phyloP scores from a whole-genome alignment of 768 basidiomycete genomes.

The Boletus fagicola region DNA sequence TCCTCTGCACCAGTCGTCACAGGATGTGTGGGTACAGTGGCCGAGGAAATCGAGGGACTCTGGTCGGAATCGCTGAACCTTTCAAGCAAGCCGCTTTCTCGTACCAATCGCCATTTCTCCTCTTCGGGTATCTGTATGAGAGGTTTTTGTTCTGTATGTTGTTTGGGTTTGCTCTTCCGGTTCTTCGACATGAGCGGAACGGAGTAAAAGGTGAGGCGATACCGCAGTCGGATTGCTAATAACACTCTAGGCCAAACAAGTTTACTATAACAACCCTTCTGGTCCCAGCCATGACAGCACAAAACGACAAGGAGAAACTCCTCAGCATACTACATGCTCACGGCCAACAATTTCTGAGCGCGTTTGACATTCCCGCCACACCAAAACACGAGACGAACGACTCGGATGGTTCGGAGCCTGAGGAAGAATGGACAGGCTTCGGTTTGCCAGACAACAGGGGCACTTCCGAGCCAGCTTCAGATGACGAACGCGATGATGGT shows the following conservation, averaged over 20 bases:
- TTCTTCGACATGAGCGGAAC: slow-evolving; percentile 29
- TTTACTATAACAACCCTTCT: neutral
- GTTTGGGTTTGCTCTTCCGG: slow-evolving; percentile 19
- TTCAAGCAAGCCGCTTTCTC: slow-evolving; percentile 59
- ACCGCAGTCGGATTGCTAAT: neutral
- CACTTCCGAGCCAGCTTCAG: slow-evolving; percentile 10
- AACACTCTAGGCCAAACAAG: slow-evolving; percentile 6
- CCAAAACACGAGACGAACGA: slow-evolving; percentile 20
- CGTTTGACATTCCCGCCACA: slow-evolving; percentile 34
- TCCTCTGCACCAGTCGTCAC: slow-evolving; percentile 16
- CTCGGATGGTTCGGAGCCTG: slow-evolving; percentile 18
- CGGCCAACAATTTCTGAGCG: slow-evolving; percentile 44
- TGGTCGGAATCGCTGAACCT: slow-evolving; percentile 26
- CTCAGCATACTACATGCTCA: slow-evolving; percentile 44
- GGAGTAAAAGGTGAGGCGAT: neutral
- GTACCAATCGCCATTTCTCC: slow-evolving; percentile 76
- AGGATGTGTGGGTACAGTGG: neutral
- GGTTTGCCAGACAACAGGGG: slow-evolving; percentile 2
- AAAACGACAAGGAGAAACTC: slow-evolving; percentile 32
- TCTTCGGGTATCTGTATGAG: slow-evolving; percentile 61
- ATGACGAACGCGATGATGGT: slow-evolving; percentile 22
- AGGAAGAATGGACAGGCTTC: slow-evolving; percentile 46
- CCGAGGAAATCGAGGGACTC: neutral
- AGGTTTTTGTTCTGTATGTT: slow-evolving; percentile 15
- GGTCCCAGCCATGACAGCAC: slow-evolving; percentile 8